phyloP scores from a whole-genome alignment of 345 rosid species.

The Acer campestre region DNA sequence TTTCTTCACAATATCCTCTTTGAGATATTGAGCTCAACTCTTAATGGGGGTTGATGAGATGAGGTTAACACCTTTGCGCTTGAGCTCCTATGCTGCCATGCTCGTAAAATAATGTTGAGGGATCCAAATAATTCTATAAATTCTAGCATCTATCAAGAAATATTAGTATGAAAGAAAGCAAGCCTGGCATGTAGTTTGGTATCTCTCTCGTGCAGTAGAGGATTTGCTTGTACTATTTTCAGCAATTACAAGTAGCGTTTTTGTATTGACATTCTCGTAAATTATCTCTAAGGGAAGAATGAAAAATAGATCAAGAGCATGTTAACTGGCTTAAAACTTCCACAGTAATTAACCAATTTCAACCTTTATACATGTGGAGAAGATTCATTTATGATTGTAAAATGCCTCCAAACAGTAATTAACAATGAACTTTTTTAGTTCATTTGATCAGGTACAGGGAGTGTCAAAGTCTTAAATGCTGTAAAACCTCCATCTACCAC shows the following conservation, averaged over 20 bases:
- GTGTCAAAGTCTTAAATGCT: conserved; percentile 45
- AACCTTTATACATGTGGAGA: background rate
- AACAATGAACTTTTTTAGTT: conserved; percentile 16
- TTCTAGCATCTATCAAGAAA: background rate
- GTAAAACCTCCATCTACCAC: conserved; percentile 96
- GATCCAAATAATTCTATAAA: background rate
- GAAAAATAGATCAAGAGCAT: background rate
- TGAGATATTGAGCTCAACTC: background rate
- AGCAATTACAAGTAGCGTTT: background rate
- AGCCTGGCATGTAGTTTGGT: background rate
- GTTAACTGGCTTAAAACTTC: background rate
- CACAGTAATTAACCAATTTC: background rate
- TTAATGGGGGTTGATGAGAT: background rate
- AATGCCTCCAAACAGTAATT: background rate
- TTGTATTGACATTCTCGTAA: background rate
- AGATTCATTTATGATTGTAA: background rate
- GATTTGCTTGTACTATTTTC: background rate
- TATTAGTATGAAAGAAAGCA: background rate
- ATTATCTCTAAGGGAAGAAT: background rate
- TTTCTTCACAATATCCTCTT: background rate
- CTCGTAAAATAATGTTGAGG: background rate
- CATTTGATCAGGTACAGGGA: conserved; percentile 56
- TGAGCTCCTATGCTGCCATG: background rate
- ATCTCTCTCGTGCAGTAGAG: background rate
- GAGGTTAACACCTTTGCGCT: background rate